Evolutionary conservation across 306 rosid species (phyloP), one percentile per base, ranked within the genome.

Genomic region (Lathyrus oleraceus): DNA sequence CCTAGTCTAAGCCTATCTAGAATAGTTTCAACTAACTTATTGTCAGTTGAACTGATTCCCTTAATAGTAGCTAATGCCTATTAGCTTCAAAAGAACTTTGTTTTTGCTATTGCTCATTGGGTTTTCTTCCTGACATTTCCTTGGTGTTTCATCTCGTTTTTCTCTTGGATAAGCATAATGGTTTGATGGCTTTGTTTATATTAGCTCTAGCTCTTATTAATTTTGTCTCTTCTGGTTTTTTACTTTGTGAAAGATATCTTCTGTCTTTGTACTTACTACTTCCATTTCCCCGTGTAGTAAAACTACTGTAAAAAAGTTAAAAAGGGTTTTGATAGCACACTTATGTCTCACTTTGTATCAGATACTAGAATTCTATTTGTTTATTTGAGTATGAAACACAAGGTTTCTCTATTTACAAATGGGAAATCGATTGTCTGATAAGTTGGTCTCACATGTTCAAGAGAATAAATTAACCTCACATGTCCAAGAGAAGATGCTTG

Each of bases 361-460:
- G 32, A 17, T 62, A 12, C 40, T 39, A 10, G 15, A 39, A 20
- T 62, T 62, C 51, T 38, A 32, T 59, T 32, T n/a, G 19, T 59
- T 17, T 38, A 63, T 59, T 17, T 38, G 35, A 63, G 52, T 63
- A 20, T 13, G 52, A 39, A 13, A 42, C 28, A 62, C 49, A 19
- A 19, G 4, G 13, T 64, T 64, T 43, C 12, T 30, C 38, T 9
- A n/a, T 61, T 39, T 63, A 39, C 9, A 63, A 63, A 39, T 39
- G 49, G 42, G 21, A 39, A 17, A 61, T 16, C 47, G 9, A 40
- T 27, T 21, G 36, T 19, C 35, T 39, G 49, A 40, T 39, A 20
- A 64, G n/a, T 42, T 64, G 38, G 36, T 14, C 21, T 42, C 39
- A 42, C 69, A 64, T 63, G 69, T 61, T 4, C 35, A 13, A 21